Evolutionary conservation across 2,329 filamentous ascomycete species (phyloP).

Genomic region (Aureobasidium lini): DNA sequence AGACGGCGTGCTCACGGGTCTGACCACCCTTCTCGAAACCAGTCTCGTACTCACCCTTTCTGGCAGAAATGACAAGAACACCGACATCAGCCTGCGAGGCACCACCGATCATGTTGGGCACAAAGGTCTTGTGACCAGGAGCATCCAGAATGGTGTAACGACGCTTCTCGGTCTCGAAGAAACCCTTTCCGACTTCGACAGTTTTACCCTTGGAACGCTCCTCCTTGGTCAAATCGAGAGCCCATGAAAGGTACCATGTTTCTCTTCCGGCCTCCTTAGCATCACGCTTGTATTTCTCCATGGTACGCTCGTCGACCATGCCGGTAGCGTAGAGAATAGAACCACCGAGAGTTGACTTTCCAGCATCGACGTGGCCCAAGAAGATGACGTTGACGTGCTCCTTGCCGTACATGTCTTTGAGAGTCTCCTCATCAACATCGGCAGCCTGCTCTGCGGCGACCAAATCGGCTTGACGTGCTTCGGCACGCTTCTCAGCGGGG

Average conservation of each 20-base stretch:
- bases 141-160: constrained; percentile 95
- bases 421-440: constrained; percentile 72
- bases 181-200: constrained; percentile 90
- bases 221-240: constrained; percentile 92
- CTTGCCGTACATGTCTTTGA: constrained; percentile 96
- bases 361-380: constrained; percentile 95
- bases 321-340: constrained; percentile 88
- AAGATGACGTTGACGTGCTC: constrained; percentile 93
- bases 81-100: constrained; percentile 79
- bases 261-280: constrained; percentile 94
- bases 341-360: constrained; percentile 92
- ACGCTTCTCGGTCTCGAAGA: constrained; percentile 94
- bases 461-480: constrained; percentile 65
- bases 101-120: constrained; percentile 90
- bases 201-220: constrained; percentile 96
- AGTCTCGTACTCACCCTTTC: constrained; percentile 98
- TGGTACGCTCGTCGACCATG: constrained; percentile 98
- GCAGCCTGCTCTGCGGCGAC: constrained; percentile 75
- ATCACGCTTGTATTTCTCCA: constrained; percentile 97
- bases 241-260: constrained; percentile 99
- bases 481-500: constrained; percentile 44
- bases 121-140: constrained; percentile 95
- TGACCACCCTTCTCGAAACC: constrained; percentile 96
- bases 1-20: constrained; percentile 93
- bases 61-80: constrained; percentile 88